phyloP scores from a whole-genome alignment of 2,329 filamentous ascomycete genomes.

The Aspergillus sp. region DNA sequence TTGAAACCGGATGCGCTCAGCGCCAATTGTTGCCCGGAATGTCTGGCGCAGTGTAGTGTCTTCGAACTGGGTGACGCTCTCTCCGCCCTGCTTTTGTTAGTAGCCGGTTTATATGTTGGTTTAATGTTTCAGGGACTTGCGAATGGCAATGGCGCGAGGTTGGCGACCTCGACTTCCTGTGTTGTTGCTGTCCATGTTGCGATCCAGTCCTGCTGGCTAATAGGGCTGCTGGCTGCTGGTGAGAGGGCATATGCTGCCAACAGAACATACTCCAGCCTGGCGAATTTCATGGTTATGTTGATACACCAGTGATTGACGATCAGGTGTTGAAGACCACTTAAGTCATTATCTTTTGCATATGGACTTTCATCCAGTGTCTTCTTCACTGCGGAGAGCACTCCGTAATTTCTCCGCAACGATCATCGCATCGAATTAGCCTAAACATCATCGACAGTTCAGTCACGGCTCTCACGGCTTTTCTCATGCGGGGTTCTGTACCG shows the following conservation, averaged over 20 bases:
- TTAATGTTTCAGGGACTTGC: conserved; percentile 36
- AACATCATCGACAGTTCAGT: no score
- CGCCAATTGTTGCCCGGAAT: conserved; percentile 58
- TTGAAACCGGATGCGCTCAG: conserved; percentile 59
- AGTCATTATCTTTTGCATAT: no score
- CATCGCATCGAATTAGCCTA: no score
- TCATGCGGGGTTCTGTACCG: no score
- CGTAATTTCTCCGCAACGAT: no score
- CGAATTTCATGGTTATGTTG: background rate
- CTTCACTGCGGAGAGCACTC: no score
- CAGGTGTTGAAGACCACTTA: background rate
- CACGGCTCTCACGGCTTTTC: no score
- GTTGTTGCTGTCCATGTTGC: conserved; percentile 67
- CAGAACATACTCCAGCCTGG: background rate
- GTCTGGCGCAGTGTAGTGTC: conserved; percentile 68
- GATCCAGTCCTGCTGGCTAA: conserved; percentile 47
- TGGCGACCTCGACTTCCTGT: conserved; percentile 61
- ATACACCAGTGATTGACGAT: background rate
- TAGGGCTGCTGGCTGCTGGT: background rate
- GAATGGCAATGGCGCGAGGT: conserved; percentile 62
- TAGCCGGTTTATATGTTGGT: background rate
- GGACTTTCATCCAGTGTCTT: no score
- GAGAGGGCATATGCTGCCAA: background rate
- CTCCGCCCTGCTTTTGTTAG: conserved; percentile 48
- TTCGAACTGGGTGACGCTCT: conserved; percentile 52